Percentiles rank a stretch among this genome's conserved stretches.
Evolutionary conservation across 2,329 filamentous ascomycete genomes (phyloP).

Genomic region (Fusarium multiceps): DNA sequence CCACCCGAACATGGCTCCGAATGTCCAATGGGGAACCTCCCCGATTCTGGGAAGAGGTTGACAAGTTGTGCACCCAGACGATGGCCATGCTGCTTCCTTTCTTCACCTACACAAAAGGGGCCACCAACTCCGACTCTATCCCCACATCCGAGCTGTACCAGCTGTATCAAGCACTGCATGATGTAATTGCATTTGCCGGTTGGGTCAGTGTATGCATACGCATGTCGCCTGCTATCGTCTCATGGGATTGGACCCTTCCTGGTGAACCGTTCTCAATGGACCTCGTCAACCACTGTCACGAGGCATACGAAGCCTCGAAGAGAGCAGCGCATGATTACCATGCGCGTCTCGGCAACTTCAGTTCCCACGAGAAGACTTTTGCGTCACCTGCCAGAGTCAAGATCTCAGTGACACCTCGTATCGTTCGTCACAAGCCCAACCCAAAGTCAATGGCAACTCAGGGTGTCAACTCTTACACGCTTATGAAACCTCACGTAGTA

Average conservation of each 20-base stretch:
- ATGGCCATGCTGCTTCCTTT: constrained; percentile 43
- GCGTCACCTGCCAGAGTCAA: constrained; percentile 46
- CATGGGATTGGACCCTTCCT: constrained; percentile 46
- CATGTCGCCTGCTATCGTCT: constrained; percentile 40
- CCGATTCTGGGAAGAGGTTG: constrained; percentile 49
- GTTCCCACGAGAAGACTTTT: neutral
- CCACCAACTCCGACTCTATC: constrained; percentile 9
- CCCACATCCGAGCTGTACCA: constrained; percentile 36
- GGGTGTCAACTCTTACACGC: constrained; percentile 35
- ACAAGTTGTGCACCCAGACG: constrained; percentile 42
- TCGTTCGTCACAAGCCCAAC: constrained; percentile 39
- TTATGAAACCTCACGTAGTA: constrained; percentile 45
- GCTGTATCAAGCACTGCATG: constrained; percentile 46
- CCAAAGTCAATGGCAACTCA: constrained; percentile 1
- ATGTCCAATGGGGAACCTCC: constrained; percentile 34
- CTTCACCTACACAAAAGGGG: constrained; percentile 34
- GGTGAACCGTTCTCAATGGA: constrained; percentile 42
- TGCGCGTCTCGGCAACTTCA: neutral
- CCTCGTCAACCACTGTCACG: constrained; percentile 39
- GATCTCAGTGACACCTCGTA: constrained; percentile 46
- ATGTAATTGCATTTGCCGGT: constrained; percentile 47
- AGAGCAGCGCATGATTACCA: constrained; percentile 13
- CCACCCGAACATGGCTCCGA: constrained; percentile 43
- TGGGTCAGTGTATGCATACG: constrained; percentile 48
- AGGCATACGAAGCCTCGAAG: constrained; percentile 32